Conservation (phyloP, 345 rosid genomes). For the Arabis alpina region DNA sequence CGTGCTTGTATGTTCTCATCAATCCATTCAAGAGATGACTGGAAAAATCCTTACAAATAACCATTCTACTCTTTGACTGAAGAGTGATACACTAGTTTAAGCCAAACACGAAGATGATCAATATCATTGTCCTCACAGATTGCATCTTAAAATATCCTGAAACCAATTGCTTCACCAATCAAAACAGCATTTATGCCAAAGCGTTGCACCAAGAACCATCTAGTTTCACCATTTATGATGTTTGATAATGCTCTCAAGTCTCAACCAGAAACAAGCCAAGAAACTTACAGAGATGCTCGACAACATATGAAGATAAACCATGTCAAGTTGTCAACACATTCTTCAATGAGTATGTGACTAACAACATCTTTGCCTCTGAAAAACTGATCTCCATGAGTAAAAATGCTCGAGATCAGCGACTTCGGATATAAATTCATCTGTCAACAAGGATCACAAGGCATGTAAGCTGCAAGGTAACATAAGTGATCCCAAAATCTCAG, state of each 20-base stretch:
- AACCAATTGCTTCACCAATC: too few relatives aligned
- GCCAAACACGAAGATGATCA: too few relatives aligned
- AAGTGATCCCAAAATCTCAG: too few relatives aligned
- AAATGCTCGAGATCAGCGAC: background rate
- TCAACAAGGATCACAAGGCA: too few relatives aligned
- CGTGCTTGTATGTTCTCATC: too few relatives aligned
- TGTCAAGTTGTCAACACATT: conserved; percentile 3
- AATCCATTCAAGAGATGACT: too few relatives aligned
- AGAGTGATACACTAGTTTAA: too few relatives aligned
- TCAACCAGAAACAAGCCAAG: too few relatives aligned
- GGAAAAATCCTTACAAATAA: too few relatives aligned
- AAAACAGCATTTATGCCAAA: conserved; percentile 44
- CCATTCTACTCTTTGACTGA: background rate
- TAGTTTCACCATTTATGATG: conserved; percentile 54
- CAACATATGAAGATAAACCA: conserved; percentile 2
- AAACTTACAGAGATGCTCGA: background rate
- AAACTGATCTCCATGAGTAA: background rate
- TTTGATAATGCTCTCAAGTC: conserved; percentile 41
- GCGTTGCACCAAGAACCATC: conserved; percentile 68
- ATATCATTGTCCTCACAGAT: background rate
- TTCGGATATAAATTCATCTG: background rate
- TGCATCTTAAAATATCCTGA: too few relatives aligned
- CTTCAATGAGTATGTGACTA: background rate
- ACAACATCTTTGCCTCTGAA: background rate
- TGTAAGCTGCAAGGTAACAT: too few relatives aligned